These are phyloP conservation scores for Talaromyces funiculosus DNA, from an alignment of 2,329 filamentous ascomycete species.

Conservation along the genomic window DNA sequence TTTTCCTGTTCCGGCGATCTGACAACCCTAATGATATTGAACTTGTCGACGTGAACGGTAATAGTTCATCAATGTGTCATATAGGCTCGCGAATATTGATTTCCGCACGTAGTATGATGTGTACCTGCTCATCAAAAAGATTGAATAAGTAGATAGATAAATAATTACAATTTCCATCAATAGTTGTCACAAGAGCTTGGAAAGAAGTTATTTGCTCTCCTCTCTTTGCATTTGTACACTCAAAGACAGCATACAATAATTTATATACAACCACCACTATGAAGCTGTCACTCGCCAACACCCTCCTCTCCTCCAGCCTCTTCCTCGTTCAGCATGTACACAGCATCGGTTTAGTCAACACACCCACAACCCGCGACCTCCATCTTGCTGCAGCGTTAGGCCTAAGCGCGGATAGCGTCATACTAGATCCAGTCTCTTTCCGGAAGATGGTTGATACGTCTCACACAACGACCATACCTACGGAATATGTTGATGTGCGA, in stretches of 20 bases:
- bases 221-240: not conserved
- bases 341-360: conserved; percentile 16
- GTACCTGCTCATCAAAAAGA: not conserved
- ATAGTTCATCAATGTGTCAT: not conserved
- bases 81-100: not conserved
- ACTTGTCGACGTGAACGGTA: conserved; percentile 4
- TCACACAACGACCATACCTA: not conserved
- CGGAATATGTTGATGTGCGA: conserved; percentile 5
- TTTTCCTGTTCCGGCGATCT: conserved; percentile 5
- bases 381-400: conserved; percentile 19
- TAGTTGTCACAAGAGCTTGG: not conserved
- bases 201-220: not conserved
- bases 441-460: conserved; percentile 12
- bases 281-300: not conserved
- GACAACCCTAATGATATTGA: not conserved
- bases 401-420: conserved; percentile 16
- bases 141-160: not conserved
- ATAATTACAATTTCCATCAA: conserved; percentile 5
- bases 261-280: not conserved
- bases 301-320: not conserved
- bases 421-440: conserved; percentile 15
- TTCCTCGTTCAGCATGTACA: conserved; percentile 14
- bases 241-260: not conserved
- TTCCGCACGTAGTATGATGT: conserved; percentile 8
- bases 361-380: conserved; percentile 16